These are phyloP conservation scores for Westerdykella ornata DNA, from an alignment of 2,329 filamentous ascomycete genomes.

Conservation along the genomic window DNA sequence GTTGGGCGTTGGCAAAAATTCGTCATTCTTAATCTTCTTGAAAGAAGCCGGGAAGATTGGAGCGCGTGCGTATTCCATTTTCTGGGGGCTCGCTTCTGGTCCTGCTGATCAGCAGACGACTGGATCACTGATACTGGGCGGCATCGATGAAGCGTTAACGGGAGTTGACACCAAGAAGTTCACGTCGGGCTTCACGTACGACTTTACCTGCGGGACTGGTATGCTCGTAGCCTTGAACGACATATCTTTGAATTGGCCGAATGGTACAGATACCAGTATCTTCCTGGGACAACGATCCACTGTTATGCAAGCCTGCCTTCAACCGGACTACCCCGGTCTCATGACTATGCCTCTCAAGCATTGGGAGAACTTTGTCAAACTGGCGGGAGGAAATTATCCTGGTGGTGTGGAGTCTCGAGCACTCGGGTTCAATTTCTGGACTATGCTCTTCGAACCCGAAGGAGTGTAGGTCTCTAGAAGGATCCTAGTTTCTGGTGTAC, in stretches of 20 bases:
- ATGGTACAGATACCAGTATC: constrained; percentile 29
- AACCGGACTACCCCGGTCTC: constrained; percentile 11
- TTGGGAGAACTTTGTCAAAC: constrained; percentile 9
- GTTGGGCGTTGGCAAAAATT: constrained; percentile 27
- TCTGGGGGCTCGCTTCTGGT: constrained; percentile 24
- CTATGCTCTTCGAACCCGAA: constrained; percentile 14
- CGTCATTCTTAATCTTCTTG: constrained; percentile 24
- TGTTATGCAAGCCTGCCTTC: constrained; percentile 15
- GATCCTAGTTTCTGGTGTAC: too few relatives aligned
- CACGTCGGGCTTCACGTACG: constrained; percentile 8
- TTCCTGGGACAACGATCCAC: constrained; percentile 13
- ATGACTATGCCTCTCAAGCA: constrained; percentile 12
- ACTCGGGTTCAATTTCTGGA: constrained; percentile 13
- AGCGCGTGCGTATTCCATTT: constrained; percentile 28
- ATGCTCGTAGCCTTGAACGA: constrained; percentile 26
- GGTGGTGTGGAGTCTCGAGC: constrained; percentile 9
- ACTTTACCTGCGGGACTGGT: constrained; percentile 18
- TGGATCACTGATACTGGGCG: constrained; percentile 27
- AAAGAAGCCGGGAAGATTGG: constrained; percentile 19
- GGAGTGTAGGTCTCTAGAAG: constrained; percentile 8
- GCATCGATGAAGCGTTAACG: constrained; percentile 17
- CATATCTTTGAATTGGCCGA: constrained; percentile 30
- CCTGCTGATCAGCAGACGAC: constrained; percentile 12
- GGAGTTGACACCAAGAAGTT: constrained; percentile 15
- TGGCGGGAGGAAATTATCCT: constrained; percentile 11